Percentiles rank a stretch among this genome's conserved stretches.
Evolutionary conservation across 1,284 basidiomycete genomes (phyloP).

Genomic region (Microbotryomycetes sp.): DNA sequence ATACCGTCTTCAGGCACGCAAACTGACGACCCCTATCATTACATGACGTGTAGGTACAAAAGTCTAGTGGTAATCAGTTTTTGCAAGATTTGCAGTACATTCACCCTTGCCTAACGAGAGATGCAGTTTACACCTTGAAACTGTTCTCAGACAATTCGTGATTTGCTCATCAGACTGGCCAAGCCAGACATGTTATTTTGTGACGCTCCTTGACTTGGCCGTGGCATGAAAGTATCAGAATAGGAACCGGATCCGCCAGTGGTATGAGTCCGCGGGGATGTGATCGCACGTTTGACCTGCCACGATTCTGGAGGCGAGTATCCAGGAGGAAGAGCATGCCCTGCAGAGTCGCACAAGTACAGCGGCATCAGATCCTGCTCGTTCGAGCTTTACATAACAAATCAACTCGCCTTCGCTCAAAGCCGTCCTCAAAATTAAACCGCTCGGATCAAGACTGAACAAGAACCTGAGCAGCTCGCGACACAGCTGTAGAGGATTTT

Average conservation of each 20-base stretch:
- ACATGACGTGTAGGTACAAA: too few species aligned
- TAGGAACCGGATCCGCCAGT: too few species aligned
- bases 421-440: conserved; percentile 52
- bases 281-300: background rate
- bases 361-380: background rate
- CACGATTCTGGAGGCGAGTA: background rate
- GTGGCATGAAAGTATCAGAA: background rate
- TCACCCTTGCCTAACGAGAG: too few species aligned
- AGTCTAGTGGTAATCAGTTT: too few species aligned
- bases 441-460: conserved; percentile 72
- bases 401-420: conserved; percentile 27
- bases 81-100: too few species aligned
- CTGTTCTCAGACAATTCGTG: background rate
- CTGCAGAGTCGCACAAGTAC: background rate
- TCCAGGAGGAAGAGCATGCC: conserved; percentile 2
- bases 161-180: background rate
- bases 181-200: too few species aligned
- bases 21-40: too few species aligned
- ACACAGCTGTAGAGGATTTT: conserved; percentile 57
- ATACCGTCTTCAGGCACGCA: too few species aligned
- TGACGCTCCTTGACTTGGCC: too few species aligned
- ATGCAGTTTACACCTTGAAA: too few species aligned
- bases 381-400: background rate
- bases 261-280: too few species aligned
- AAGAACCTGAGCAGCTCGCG: conserved; percentile 85